Evolutionary conservation across 106 monocot species (phyloP).

Genomic region (Dioscorea alata): DNA sequence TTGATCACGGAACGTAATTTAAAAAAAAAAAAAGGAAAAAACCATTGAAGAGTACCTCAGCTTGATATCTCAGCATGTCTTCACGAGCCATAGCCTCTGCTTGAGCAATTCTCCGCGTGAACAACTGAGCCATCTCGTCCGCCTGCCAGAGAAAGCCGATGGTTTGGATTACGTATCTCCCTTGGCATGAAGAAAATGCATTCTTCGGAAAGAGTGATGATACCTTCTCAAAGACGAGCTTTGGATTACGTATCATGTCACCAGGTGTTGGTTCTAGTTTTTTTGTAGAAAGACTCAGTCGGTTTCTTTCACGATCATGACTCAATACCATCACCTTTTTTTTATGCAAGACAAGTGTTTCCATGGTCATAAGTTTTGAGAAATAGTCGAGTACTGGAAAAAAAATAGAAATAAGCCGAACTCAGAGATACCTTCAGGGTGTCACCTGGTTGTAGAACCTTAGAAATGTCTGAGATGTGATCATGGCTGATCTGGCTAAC

Average conservation of each 20-base stretch:
- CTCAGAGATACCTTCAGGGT: constrained; percentile 65
- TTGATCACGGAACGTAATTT: too few species aligned
- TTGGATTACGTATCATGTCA: constrained; percentile 95
- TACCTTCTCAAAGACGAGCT: constrained; percentile 99
- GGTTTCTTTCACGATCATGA: constrained; percentile 83
- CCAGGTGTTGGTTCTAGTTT: constrained; percentile 96
- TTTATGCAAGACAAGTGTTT: too few species aligned
- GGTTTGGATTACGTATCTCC: too few species aligned
- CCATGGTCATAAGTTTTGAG: constrained; percentile 11
- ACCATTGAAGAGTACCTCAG: constrained; percentile 58
- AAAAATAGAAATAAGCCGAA: not conserved
- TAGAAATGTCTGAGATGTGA: constrained; percentile 75
- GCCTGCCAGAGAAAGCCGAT: constrained; percentile 31
- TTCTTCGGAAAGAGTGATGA: not conserved
- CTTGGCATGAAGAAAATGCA: not conserved
- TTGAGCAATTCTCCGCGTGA: constrained; percentile 93
- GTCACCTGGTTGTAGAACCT: constrained; percentile 89
- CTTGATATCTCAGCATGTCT: constrained; percentile 96
- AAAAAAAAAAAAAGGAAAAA: too few species aligned
- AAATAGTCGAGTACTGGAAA: not conserved
- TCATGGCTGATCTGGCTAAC: constrained; percentile 99
- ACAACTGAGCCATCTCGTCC: constrained; percentile 96
- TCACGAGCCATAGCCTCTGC: constrained; percentile 99
- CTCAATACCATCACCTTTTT: constrained; percentile 83
- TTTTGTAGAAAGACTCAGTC: constrained; percentile 91